phyloP scores from a whole-genome alignment of 208 protist genomes.

The Sergeia podlipaevii region DNA sequence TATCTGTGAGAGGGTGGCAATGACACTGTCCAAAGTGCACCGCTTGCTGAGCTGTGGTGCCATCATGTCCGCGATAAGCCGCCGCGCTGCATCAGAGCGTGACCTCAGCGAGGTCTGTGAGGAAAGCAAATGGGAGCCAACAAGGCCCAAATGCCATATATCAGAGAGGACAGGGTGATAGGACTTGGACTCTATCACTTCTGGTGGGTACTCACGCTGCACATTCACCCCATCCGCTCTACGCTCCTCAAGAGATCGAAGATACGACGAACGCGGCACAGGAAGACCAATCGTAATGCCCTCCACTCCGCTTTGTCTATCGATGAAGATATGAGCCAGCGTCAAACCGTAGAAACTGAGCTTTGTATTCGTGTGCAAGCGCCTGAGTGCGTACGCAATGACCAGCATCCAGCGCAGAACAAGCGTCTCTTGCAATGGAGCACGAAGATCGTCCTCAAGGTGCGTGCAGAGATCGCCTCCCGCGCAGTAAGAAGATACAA shows the following conservation, averaged over 20 bases:
- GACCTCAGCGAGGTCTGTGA: conserved; percentile 26
- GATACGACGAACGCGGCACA: conserved; percentile 53
- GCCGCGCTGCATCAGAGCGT: conserved; percentile 31
- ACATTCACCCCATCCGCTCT: conserved; percentile 33
- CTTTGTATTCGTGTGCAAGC: conserved; percentile 7
- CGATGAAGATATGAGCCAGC: conserved; percentile 51
- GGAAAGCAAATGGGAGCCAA: conserved; percentile 45
- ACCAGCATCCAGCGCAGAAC: conserved; percentile 52
- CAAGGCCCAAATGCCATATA: conserved; percentile 69
- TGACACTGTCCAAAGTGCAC: conserved; percentile 30
- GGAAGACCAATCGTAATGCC: conserved; percentile 54
- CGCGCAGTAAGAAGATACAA: conserved; percentile 53
- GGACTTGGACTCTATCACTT: conserved; percentile 32
- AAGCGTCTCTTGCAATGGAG: conserved; percentile 30
- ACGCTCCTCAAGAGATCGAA: conserved; percentile 41
- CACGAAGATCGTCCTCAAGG: conserved; percentile 45
- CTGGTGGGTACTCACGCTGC: conserved; percentile 69
- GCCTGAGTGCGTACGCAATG: conserved; percentile 41
- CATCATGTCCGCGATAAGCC: conserved; percentile 58
- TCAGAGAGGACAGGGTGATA: conserved; percentile 59
- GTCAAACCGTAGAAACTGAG: conserved; percentile 56
- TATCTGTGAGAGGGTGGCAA: conserved; percentile 12
- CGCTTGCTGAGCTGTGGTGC: conserved; percentile 23
- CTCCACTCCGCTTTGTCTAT: conserved; percentile 17
- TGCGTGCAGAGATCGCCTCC: conserved; percentile 51